Evolutionary conservation across 2,329 filamentous ascomycete genomes (phyloP).

Genomic region (Phaeosphaeriaceae sp.): DNA sequence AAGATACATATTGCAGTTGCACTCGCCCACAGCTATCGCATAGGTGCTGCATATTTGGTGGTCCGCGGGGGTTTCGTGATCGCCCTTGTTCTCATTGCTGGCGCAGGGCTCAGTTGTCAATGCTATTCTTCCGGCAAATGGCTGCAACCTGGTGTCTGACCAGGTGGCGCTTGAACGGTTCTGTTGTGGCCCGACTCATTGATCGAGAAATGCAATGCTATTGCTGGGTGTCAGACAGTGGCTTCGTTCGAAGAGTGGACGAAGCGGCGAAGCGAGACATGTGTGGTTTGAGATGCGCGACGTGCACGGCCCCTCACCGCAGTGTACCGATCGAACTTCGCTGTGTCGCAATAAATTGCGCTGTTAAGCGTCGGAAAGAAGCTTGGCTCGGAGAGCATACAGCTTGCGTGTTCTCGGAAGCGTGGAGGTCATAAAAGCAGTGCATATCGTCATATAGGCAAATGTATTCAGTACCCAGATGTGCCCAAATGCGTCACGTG

Average conservation of each 20-base stretch:
- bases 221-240: conserved; percentile 18
- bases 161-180: conserved; percentile 29
- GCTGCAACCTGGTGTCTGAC: conserved; percentile 19
- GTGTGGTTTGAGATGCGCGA: conserved; percentile 40
- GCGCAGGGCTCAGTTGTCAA: conserved; percentile 31
- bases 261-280: conserved; percentile 29
- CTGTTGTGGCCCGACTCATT: conserved; percentile 23
- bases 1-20: conserved; percentile 27
- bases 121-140: conserved; percentile 37
- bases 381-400: not conserved
- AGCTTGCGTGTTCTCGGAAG: conserved; percentile 2
- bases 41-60: conserved; percentile 25
- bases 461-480: not conserved
- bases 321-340: conserved; percentile 15
- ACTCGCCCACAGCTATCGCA: conserved; percentile 18
- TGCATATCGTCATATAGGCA: conserved; percentile 4
- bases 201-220: conserved; percentile 25
- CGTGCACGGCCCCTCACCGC: conserved; percentile 31
- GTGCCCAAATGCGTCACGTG: conserved; percentile 1
- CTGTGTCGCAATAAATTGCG: conserved; percentile 24
- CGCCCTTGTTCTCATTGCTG: conserved; percentile 23
- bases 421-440: conserved; percentile 1
- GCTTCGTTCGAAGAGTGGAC: conserved; percentile 25
- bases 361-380: conserved; percentile 17
- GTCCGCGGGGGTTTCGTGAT: conserved; percentile 28